Percentiles rank a stretch among this genome's conserved stretches.
Conservation (phyloP, 2,329 filamentous ascomycete species). For the Fusarium praegraminearum region DNA sequence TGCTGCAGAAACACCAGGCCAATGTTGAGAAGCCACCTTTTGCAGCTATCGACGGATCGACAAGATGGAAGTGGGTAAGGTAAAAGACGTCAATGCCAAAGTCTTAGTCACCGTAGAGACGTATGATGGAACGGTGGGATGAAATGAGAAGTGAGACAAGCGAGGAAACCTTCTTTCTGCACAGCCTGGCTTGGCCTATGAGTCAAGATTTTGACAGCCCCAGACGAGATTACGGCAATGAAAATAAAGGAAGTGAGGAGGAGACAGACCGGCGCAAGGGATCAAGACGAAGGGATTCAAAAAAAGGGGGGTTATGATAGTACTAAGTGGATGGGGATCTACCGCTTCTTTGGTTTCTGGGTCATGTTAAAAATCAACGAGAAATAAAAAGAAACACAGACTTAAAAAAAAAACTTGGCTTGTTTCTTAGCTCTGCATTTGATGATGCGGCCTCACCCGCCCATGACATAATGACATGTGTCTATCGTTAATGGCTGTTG, state of each 20-base stretch:
- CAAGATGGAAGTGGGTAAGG: constrained; percentile 29
- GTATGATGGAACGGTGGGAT: constrained; percentile 17
- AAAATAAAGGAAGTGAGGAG: constrained; percentile 9
- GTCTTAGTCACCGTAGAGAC: constrained; percentile 18
- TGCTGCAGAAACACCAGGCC: constrained; percentile 31
- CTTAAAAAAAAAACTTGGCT: constrained; percentile 14
- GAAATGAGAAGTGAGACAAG: constrained; percentile 26
- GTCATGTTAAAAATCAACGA: not conserved
- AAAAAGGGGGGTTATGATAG: constrained; percentile 13
- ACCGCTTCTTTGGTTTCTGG: not conserved
- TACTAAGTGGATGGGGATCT: not conserved
- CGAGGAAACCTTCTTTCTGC: constrained; percentile 20
- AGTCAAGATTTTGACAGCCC: constrained; percentile 6
- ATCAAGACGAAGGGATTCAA: not conserved
- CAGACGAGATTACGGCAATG: constrained; percentile 29
- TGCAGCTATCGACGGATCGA: constrained; percentile 35
- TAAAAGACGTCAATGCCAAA: not conserved
- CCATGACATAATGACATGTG: constrained; percentile 40
- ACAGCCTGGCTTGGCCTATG: constrained; percentile 40
- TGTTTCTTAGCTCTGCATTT: constrained; percentile 27
- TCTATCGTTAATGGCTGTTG: constrained; percentile 2
- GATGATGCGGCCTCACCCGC: constrained; percentile 35
- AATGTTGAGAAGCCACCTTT: constrained; percentile 33
- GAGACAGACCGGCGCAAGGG: not conserved
- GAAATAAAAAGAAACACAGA: constrained; percentile 1